A percentile compares a stretch with the other conserved stretches of the same genome.
Evolutionary conservation across 768 basidiomycete genomes (phyloP).

Genomic region (Rhodocollybia butyracea): DNA sequence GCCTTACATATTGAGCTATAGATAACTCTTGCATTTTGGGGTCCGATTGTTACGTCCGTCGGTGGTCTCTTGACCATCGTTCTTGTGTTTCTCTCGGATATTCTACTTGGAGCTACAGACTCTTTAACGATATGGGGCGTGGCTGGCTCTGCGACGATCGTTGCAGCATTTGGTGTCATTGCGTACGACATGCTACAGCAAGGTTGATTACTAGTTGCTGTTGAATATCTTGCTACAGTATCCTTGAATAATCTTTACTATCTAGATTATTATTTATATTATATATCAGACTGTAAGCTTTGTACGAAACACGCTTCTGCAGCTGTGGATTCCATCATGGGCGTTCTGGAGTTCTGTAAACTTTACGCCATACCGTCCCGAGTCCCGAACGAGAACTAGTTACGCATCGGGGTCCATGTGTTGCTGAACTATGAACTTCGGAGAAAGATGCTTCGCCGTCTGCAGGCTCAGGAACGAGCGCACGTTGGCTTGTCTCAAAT

Average conservation of each 20-base stretch:
- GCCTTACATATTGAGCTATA: slow-evolving; percentile 26
- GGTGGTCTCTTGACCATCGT: slow-evolving; percentile 95
- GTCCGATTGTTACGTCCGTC: slow-evolving; percentile 83
- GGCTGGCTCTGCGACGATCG: slow-evolving; percentile 74
- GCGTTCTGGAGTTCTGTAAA: not conserved
- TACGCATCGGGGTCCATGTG: no score
- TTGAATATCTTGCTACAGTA: not conserved
- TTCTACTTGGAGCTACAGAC: slow-evolving; percentile 61
- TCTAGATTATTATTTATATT: not conserved
- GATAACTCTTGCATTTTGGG: slow-evolving; percentile 84
- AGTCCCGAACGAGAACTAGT: not conserved
- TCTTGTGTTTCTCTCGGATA: slow-evolving; percentile 78
- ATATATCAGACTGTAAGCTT: no score
- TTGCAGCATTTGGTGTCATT: slow-evolving; percentile 79
- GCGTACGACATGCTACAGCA: slow-evolving; percentile 63
- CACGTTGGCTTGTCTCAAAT: slow-evolving; percentile 7
- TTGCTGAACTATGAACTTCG: no score
- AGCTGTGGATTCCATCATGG: no score
- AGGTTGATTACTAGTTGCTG: slow-evolving; percentile 8
- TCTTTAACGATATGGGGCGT: slow-evolving; percentile 70
- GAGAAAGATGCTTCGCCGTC: no score
- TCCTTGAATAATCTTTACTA: not conserved
- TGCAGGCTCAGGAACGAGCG: not conserved
- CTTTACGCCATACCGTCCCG: not conserved
- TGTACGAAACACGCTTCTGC: no score